Percentiles rank a stretch among this genome's conserved stretches.
phyloP scores from a whole-genome alignment of 192 early-diverging fungal species.

The Jimgerdemannia lactiflua region DNA sequence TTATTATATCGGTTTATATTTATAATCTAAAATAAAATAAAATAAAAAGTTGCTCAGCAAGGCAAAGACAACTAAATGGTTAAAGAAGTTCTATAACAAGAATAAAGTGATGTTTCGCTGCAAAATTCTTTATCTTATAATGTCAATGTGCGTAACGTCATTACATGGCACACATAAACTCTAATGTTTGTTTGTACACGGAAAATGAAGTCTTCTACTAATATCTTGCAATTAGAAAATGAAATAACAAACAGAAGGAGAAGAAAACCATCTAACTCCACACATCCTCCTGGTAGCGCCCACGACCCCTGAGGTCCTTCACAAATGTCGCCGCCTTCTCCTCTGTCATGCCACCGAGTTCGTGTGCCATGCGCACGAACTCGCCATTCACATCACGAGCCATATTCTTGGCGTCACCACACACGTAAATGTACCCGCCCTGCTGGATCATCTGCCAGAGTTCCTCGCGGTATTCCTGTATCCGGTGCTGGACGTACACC shows the following conservation, averaged over 20 bases:
- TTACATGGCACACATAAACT: too few relatives aligned
- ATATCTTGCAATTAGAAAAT: too few relatives aligned
- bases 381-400: slow-evolving; percentile 81
- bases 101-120: too few relatives aligned
- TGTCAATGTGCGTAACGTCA: too few relatives aligned
- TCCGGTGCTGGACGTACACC: slow-evolving; percentile 94
- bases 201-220: too few relatives aligned
- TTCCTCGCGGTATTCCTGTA: slow-evolving; percentile 68
- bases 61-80: too few relatives aligned
- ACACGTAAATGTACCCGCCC: slow-evolving; percentile 84
- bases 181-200: too few relatives aligned
- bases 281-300: slow-evolving; percentile 94
- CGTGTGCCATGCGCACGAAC: slow-evolving; percentile 66
- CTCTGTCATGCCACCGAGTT: slow-evolving; percentile 61
- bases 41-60: too few relatives aligned
- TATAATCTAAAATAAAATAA: too few relatives aligned
- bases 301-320: slow-evolving; percentile 75
- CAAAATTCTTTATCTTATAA: too few relatives aligned
- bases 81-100: too few relatives aligned
- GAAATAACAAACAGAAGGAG: neutral
- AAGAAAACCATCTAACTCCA: slow-evolving; percentile 61
- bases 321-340: slow-evolving; percentile 74
- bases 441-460: slow-evolving; percentile 81
- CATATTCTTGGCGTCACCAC: slow-evolving; percentile 97
- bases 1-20: too few relatives aligned